These are phyloP conservation scores for Paramarasmius palmivorus DNA, from an alignment of 1,284 basidiomycete species.

Conservation along the genomic window DNA sequence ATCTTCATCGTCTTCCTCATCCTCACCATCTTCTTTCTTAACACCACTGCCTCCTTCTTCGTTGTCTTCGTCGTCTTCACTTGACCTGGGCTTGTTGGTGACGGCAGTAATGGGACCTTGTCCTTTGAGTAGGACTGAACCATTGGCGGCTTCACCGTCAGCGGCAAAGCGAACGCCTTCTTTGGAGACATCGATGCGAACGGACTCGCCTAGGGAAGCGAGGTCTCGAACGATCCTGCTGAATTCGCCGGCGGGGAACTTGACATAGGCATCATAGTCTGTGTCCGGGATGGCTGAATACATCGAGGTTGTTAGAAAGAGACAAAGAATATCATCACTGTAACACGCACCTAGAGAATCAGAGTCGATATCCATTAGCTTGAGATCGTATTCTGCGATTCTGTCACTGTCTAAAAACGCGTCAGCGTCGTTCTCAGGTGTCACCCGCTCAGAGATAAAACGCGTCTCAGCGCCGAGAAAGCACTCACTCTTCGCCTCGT, in stretches of 20 bases:
- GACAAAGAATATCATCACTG: background rate
- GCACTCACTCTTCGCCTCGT: slow-evolving; percentile 85
- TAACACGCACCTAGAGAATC: slow-evolving; percentile 83
- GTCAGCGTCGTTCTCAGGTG: slow-evolving; percentile 14
- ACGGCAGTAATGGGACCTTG: slow-evolving; percentile 14
- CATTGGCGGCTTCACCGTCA: slow-evolving; percentile 95
- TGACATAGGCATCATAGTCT: slow-evolving; percentile 93
- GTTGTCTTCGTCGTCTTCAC: slow-evolving; percentile 47
- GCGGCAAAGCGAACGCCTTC: slow-evolving; percentile 94
- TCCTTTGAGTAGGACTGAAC: slow-evolving; percentile 78
- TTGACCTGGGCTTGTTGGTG: slow-evolving; percentile 33
- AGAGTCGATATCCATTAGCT: slow-evolving; percentile 98
- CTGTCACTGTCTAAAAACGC: slow-evolving; percentile 77
- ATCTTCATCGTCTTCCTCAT: slow-evolving; percentile 41
- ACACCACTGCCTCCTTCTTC: slow-evolving; percentile 36
- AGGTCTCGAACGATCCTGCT: slow-evolving; percentile 93
- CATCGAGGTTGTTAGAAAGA: background rate
- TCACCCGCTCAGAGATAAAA: slow-evolving; percentile 12
- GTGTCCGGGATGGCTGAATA: slow-evolving; percentile 83
- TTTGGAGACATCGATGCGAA: slow-evolving; percentile 95
- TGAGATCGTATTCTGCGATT: slow-evolving; percentile 98
- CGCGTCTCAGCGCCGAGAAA: slow-evolving; percentile 8
- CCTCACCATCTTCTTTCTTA: slow-evolving; percentile 35
- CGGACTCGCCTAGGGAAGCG: slow-evolving; percentile 89
- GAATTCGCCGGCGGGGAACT: slow-evolving; percentile 88